Evolutionary conservation across 176 grass and related monocot genomes (phyloP).

Genomic region (Aegilops bicornis): DNA sequence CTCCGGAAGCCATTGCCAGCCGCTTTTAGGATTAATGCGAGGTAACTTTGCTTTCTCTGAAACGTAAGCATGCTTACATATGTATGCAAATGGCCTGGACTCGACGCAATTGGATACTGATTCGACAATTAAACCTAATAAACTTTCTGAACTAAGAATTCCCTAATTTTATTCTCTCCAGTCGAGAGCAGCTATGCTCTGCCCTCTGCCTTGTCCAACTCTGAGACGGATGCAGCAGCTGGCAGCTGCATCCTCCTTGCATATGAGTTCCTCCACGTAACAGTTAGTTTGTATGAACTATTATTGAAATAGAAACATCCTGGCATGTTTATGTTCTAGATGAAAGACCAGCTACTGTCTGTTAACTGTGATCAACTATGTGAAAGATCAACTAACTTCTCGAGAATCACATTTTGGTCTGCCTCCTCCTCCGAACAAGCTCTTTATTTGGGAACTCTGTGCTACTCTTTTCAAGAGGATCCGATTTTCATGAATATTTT

Average conservation of each 20-base stretch:
- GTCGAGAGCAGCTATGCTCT: not conserved
- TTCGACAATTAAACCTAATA: not conserved
- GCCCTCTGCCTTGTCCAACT: too few species aligned
- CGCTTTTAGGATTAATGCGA: conserved; percentile 88
- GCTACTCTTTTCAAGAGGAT: not conserved
- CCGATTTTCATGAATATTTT: not conserved
- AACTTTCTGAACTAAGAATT: not conserved
- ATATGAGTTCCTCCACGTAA: not conserved
- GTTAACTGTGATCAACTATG: not conserved
- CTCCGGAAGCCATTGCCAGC: conserved; percentile 77
- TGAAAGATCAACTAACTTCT: not conserved
- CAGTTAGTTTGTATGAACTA: conserved; percentile 2
- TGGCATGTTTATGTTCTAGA: not conserved
- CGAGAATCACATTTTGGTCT: not conserved
- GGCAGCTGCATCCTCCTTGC: too few species aligned
- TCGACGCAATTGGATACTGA: not conserved
- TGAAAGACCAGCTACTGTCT: not conserved
- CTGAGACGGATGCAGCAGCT: too few species aligned
- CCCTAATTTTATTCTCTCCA: not conserved
- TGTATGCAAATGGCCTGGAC: not conserved
- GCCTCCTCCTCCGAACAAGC: not conserved
- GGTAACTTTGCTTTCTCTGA: conserved; percentile 39
- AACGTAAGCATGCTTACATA: not conserved
- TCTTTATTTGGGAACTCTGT: not conserved
- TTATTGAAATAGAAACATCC: not conserved